These are phyloP conservation scores for Thalassiosira livingstoniorum DNA, from an alignment of 352 stramenopile species.

Conservation along the genomic window DNA sequence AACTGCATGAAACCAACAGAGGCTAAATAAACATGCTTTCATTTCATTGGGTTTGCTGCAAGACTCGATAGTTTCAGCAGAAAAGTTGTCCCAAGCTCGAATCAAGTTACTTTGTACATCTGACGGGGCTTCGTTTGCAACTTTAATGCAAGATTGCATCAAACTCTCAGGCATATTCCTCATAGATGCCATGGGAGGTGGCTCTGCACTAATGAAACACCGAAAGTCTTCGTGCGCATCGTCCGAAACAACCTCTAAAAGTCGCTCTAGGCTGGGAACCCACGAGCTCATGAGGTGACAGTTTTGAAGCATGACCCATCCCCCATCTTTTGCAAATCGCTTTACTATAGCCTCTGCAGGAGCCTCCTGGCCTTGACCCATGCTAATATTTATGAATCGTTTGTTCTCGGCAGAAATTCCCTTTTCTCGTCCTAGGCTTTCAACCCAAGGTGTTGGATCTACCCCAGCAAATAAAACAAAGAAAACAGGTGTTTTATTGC, in stretches of 20 bases:
- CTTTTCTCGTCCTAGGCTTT: conserved; percentile 93
- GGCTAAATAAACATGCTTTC: conserved; percentile 95
- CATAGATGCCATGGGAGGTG: conserved; percentile 74
- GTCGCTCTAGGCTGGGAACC: conserved; percentile 95
- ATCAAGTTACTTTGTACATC: conserved; percentile 96
- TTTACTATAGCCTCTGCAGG: conserved; percentile 94
- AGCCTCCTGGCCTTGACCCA: conserved; percentile 96
- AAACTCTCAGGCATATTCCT: conserved; percentile 94
- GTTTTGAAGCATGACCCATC: conserved; percentile 98
- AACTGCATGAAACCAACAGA: conserved; percentile 97
- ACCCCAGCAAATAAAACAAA: conserved; percentile 95
- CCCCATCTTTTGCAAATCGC: conserved; percentile 92
- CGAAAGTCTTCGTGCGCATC: conserved; percentile 93
- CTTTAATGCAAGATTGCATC: conserved; percentile 95
- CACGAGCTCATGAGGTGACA: conserved; percentile 96
- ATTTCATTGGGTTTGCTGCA: conserved; percentile 92
- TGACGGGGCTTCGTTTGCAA: conserved; percentile 94
- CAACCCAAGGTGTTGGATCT: conserved; percentile 93
- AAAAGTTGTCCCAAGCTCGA: conserved; percentile 94
- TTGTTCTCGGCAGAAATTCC: conserved; percentile 89
- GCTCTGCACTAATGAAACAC: conserved; percentile 93
- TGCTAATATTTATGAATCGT: conserved; percentile 96
- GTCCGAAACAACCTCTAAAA: conserved; percentile 94
- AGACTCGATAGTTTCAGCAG: conserved; percentile 92
- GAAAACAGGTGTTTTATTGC: conserved; percentile 93